phyloP scores from a whole-genome alignment of 805 yeast genomes.

The Nakazawaea holstii region DNA sequence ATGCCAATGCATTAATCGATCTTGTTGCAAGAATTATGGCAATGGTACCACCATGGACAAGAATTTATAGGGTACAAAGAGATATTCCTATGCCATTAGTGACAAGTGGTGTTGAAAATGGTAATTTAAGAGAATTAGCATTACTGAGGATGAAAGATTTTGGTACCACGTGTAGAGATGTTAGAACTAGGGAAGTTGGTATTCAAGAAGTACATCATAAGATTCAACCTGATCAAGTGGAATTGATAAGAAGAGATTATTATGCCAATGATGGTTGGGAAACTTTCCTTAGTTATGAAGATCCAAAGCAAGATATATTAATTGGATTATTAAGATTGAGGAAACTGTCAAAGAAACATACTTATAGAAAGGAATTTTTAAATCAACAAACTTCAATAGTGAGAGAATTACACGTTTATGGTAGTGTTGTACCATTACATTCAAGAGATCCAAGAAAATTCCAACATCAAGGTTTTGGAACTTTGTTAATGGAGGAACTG shows the following conservation, averaged over 20 bases:
- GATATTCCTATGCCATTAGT: constrained; percentile 99
- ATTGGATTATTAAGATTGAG: constrained; percentile 87
- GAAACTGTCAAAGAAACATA: constrained; percentile 82
- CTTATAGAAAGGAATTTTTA: constrained; percentile 84
- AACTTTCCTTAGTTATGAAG: constrained; percentile 92
- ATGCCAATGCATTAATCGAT: constrained; percentile 91
- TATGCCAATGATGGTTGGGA: constrained; percentile 99
- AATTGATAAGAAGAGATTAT: constrained; percentile 90
- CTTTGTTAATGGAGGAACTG: constrained; percentile 96
- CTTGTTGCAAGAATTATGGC: constrained; percentile 94
- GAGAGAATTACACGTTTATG: constrained; percentile 96
- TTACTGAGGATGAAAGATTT: constrained; percentile 97
- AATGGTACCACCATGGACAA: constrained; percentile 97
- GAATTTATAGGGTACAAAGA: constrained; percentile 96
- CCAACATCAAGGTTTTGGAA: constrained; percentile 99
- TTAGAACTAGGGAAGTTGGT: constrained; percentile 96
- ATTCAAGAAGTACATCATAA: constrained; percentile 97
- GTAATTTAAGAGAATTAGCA: constrained; percentile 92
- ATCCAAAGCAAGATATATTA: constrained; percentile 92
- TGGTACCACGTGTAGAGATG: constrained; percentile 93
- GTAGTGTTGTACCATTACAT: constrained; percentile 94
- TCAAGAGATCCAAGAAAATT: constrained; percentile 95
- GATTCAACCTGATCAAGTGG: constrained; percentile 96
- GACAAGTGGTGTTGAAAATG: constrained; percentile 96
- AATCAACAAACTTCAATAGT: constrained; percentile 86